These are phyloP conservation scores for Candida ovalis DNA, from an alignment of 805 yeast genomes.

Conservation along the genomic window DNA sequence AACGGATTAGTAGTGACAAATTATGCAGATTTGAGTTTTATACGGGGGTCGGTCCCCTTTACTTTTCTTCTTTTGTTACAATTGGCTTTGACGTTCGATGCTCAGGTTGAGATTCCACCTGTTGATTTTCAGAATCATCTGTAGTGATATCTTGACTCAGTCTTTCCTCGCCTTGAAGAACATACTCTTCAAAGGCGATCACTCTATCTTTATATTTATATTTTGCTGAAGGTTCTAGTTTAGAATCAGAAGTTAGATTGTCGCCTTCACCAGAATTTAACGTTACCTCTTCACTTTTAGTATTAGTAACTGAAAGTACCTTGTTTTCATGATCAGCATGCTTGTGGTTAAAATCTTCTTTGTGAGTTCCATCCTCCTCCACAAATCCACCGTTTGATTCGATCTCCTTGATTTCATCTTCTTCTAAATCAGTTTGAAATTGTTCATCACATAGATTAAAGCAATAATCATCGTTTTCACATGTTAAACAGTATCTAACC, in stretches of 20 bases:
- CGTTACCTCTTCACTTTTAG: neutral
- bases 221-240: neutral
- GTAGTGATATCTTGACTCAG: neutral
- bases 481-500: slow-evolving; percentile 58
- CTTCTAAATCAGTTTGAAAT: slow-evolving; percentile 13
- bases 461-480: slow-evolving; percentile 26
- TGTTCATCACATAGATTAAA: slow-evolving; percentile 26
- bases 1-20: neutral
- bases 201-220: slow-evolving; percentile 10
- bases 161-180: slow-evolving; percentile 13
- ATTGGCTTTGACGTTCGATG: neutral
- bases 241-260: neutral
- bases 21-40: neutral
- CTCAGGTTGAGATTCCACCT: neutral
- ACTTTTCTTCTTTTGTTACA: neutral
- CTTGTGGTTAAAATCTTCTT: neutral
- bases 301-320: neutral
- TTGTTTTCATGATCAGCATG: slow-evolving; percentile 1
- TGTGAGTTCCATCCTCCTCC: slow-evolving; percentile 1
- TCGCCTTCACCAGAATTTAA: neutral
- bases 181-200: slow-evolving; percentile 27
- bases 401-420: slow-evolving; percentile 1
- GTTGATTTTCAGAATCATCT: neutral
- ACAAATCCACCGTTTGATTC: neutral
- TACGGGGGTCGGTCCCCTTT: neutral